Evolutionary conservation across 2,329 filamentous ascomycete genomes (phyloP), one percentile per base, ranked within the genome.

Genomic region (Diatrype stigma): DNA sequence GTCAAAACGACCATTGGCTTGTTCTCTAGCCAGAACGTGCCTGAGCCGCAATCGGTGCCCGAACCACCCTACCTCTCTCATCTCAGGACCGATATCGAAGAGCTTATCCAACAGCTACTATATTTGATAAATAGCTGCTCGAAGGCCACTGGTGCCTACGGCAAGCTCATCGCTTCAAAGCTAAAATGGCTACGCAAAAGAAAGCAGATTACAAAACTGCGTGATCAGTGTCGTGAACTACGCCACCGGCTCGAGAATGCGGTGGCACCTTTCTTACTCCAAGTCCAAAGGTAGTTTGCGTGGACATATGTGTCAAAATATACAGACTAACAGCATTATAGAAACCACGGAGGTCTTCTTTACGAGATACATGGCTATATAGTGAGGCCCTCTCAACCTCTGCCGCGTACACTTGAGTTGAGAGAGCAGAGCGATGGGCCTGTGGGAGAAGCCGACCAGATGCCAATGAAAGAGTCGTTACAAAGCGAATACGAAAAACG

Each of bases 1-100:
- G 14, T 50, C 16, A 49, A 48, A 16, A 40, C 26, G 14, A 51
- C 49, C 12, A 42, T 53, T 17, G 42, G 49, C 26, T 42, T 55
- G 10, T 51, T 55, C 42, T 48, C 51, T 8, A 19, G 40, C 37
- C 30, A 48, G 16, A 23, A n/a, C 45, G 16, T 22, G 12, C 51
- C 46, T 49, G 34, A 44, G 42, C 47, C 17, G 19, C 48, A 22
- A 48, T 45, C n/a, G 2, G 28, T 19, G 45, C 34, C 34, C 34
- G 34, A 37, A 37, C 34, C 34, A 17, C 34, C 34, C 16, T 17
- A 37, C 14, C 34, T 37, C 6, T 12, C 5, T 14, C 6, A 17
- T 14, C 34, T 37, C 6, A 14, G 34, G 14, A 37, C 34, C 2
- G 1, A 26, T 32, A 11, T 54, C 8, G 48, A 37, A 37, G 6